Percentiles rank a stretch among this genome's conserved stretches.
Conservation (phyloP, 371 early-diverging fungal species). For the Coemansia sp. region DNA sequence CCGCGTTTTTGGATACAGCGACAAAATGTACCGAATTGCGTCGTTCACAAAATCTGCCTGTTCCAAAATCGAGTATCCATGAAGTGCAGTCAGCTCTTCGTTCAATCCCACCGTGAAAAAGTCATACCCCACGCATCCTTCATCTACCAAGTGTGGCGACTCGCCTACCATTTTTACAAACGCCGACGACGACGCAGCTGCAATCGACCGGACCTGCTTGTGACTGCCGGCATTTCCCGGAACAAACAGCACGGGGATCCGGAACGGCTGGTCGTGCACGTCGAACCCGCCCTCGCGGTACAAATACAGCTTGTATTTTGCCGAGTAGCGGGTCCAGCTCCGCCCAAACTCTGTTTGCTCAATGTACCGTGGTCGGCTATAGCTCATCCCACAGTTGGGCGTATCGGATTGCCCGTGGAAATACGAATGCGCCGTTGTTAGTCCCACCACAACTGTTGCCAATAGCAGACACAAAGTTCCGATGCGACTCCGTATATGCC, state of each 20-base stretch:
- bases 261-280: slow-evolving; percentile 30
- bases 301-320: slow-evolving; percentile 75
- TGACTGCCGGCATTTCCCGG: slow-evolving; percentile 95
- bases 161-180: slow-evolving; percentile 47
- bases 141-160: slow-evolving; percentile 10
- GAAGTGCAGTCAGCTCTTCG: slow-evolving; percentile 90
- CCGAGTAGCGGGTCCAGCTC: slow-evolving; percentile 62
- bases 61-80: slow-evolving; percentile 71
- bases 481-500: background rate
- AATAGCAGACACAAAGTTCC: slow-evolving; percentile 17
- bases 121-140: slow-evolving; percentile 62
- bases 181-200: slow-evolving; percentile 64
- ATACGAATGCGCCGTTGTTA: slow-evolving; percentile 44
- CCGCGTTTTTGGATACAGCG: slow-evolving; percentile 59
- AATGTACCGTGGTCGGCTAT: slow-evolving; percentile 76
- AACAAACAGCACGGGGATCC: slow-evolving; percentile 88
- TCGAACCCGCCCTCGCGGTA: slow-evolving; percentile 71
- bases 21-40: slow-evolving; percentile 79
- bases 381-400: slow-evolving; percentile 74
- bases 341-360: slow-evolving; percentile 63
- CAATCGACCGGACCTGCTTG: slow-evolving; percentile 85
- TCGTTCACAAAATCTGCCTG: slow-evolving; percentile 87
- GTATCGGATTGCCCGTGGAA: slow-evolving; percentile 64
- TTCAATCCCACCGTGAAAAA: slow-evolving; percentile 88
- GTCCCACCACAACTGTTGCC: slow-evolving; percentile 8